These are phyloP conservation scores for Diaporthe helianthi DNA, from an alignment of 2,329 filamentous ascomycete genomes.

Conservation along the genomic window DNA sequence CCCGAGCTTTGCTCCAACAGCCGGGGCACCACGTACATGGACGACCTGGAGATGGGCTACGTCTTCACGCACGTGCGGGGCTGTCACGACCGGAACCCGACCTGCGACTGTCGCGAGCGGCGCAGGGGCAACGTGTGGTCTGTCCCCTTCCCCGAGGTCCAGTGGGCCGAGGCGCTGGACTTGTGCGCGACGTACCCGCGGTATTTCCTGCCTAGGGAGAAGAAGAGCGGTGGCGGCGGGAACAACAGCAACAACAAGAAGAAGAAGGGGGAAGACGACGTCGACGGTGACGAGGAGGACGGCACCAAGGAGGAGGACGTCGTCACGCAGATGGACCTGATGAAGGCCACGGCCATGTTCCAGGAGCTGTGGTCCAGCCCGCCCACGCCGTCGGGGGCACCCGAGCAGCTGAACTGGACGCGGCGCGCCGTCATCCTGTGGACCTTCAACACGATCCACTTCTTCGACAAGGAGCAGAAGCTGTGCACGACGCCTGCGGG, in stretches of 20 bases:
- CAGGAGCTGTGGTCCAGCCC: conserved; percentile 69
- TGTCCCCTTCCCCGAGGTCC: conserved; percentile 64
- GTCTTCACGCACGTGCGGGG: conserved; percentile 56
- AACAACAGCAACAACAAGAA: background rate
- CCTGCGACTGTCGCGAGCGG: conserved; percentile 59
- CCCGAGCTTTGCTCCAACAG: conserved; percentile 56
- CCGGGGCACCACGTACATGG: conserved; percentile 47
- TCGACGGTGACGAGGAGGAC: conserved; percentile 38
- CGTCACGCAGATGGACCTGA: conserved; percentile 60
- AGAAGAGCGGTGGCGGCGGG: background rate
- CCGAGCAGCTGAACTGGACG: conserved; percentile 52
- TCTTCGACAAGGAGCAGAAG: conserved; percentile 50
- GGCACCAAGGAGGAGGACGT: conserved; percentile 39
- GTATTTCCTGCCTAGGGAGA: conserved; percentile 42
- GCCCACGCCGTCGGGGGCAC: conserved; percentile 45
- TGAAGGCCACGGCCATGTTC: conserved; percentile 70
- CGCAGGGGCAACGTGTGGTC: conserved; percentile 55
- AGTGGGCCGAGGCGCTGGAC: conserved; percentile 66
- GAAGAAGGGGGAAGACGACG: conserved; percentile 38
- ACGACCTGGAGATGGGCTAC: conserved; percentile 55
- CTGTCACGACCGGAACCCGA: conserved; percentile 55
- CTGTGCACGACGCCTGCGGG: conserved; percentile 58
- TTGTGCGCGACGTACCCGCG: conserved; percentile 61
- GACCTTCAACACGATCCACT: conserved; percentile 64
- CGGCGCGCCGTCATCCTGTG: conserved; percentile 68